phyloP scores from a whole-genome alignment of 2,329 filamentous ascomycete species.

The Lasiodiplodia sp. region DNA sequence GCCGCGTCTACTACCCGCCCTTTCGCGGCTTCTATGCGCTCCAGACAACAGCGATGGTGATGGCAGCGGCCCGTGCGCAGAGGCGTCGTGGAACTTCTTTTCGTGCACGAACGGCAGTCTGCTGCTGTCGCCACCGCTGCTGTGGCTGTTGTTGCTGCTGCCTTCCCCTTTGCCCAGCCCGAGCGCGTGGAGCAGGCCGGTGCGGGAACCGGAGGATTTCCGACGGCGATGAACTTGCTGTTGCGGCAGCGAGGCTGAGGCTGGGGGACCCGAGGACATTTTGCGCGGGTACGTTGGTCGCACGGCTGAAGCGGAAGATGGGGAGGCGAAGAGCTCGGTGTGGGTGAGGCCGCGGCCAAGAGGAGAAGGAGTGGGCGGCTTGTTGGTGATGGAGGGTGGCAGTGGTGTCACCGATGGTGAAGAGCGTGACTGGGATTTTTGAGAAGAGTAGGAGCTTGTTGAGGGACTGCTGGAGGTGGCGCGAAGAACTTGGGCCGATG shows the following conservation, averaged over 20 bases:
- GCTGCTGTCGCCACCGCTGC: no score
- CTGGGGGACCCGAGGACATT: background rate
- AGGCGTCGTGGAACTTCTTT: no score
- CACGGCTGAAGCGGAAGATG: background rate
- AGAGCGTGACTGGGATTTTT: background rate
- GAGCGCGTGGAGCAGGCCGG: constrained; percentile 1
- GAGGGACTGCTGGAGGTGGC: background rate
- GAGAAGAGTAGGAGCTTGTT: background rate
- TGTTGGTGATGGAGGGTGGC: background rate
- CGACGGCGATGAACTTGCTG: background rate
- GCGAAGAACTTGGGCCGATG: background rate
- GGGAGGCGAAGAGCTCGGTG: constrained; percentile 3
- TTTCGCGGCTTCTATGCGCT: background rate
- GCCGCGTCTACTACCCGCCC: background rate
- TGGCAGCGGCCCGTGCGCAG: background rate
- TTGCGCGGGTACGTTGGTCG: background rate
- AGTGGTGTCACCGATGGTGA: constrained; percentile 26
- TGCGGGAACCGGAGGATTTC: background rate
- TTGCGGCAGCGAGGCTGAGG: background rate
- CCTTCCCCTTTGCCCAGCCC: background rate
- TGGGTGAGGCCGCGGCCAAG: constrained; percentile 13
- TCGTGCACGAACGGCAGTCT: constrained; percentile 9
- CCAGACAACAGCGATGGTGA: background rate
- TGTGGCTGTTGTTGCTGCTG: background rate
- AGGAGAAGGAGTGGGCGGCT: constrained; percentile 2